phyloP scores from a whole-genome alignment of 192 early-diverging fungal species.

The Linnemannia zychae region DNA sequence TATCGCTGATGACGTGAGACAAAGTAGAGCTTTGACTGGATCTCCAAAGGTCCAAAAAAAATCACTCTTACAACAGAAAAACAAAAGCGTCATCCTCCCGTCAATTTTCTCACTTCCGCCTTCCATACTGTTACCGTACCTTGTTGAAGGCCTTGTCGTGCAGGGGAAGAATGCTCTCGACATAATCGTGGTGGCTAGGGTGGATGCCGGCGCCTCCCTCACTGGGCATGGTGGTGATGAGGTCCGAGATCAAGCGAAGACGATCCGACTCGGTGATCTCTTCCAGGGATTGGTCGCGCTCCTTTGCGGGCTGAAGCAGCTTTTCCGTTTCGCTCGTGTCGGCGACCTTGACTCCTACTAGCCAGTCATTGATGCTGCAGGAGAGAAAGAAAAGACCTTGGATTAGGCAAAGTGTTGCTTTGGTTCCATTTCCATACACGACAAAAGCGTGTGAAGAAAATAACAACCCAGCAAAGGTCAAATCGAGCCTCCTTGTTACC shows the following conservation, averaged over 20 bases:
- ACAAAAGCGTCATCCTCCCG: background rate
- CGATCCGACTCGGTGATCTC: conserved; percentile 64
- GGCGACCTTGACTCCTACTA: conserved; percentile 71
- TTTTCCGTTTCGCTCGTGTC: conserved; percentile 45
- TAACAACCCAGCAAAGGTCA: background rate
- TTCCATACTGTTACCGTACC: conserved; percentile 41
- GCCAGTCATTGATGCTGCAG: conserved; percentile 79
- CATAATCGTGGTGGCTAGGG: conserved; percentile 62
- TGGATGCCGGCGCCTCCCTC: conserved; percentile 77
- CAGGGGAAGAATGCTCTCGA: conserved; percentile 81
- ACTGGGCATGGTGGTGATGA: conserved; percentile 67
- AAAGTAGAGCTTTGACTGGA: background rate
- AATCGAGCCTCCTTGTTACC: conserved; percentile 49
- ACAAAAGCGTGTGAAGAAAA: background rate
- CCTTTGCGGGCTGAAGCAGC: conserved; percentile 28
- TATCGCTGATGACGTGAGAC: conserved; percentile 4
- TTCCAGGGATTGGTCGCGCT: conserved; percentile 38
- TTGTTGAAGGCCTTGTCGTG: conserved; percentile 86
- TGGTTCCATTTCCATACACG: background rate
- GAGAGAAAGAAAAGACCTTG: background rate
- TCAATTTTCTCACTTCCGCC: background rate
- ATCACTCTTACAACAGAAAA: too few relatives aligned
- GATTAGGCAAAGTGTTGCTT: background rate
- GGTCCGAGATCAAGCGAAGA: conserved; percentile 71
- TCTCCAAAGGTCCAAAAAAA: background rate